phyloP scores from a whole-genome alignment of 352 stramenopile genomes.

The Globisporangium alternatum region DNA sequence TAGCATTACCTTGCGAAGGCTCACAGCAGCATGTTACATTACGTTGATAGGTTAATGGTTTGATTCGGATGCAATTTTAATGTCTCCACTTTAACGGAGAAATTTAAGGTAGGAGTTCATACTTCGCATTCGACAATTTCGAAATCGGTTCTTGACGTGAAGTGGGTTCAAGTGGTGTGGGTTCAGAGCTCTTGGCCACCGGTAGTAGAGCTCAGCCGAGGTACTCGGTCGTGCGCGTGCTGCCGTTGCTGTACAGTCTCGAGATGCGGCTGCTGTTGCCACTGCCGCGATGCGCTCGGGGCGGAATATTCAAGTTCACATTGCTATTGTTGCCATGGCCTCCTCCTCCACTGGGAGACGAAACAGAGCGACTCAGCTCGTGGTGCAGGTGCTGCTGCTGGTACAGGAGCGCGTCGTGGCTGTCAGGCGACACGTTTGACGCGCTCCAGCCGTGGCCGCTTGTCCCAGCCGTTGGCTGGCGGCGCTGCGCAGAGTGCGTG shows the following conservation, averaged over 20 bases:
- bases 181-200: neutral
- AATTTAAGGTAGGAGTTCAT: neutral
- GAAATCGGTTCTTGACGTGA: neutral
- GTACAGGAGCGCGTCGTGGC: slow-evolving; percentile 17
- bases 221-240: slow-evolving; percentile 20
- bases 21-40: neutral
- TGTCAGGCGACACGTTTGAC: slow-evolving; percentile 3
- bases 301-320: neutral
- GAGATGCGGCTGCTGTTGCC: slow-evolving; percentile 12
- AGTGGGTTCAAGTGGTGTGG: neutral
- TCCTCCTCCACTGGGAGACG: neutral
- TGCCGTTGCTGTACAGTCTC: slow-evolving; percentile 23
- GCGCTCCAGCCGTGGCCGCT: slow-evolving; percentile 44
- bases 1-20: neutral
- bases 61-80: slow-evolving; percentile 1
- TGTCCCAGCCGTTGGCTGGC: neutral
- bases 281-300: slow-evolving; percentile 2
- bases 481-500: neutral
- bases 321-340: slow-evolving; percentile 16
- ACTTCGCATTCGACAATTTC: neutral
- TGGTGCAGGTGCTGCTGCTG: slow-evolving; percentile 28
- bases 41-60: neutral
- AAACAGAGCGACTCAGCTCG: neutral
- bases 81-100: neutral
- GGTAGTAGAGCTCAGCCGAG: slow-evolving; percentile 11